Percentiles rank a stretch among this genome's conserved stretches.
Conservation (phyloP, 805 yeast genomes). For the Metschnikowia matae region DNA sequence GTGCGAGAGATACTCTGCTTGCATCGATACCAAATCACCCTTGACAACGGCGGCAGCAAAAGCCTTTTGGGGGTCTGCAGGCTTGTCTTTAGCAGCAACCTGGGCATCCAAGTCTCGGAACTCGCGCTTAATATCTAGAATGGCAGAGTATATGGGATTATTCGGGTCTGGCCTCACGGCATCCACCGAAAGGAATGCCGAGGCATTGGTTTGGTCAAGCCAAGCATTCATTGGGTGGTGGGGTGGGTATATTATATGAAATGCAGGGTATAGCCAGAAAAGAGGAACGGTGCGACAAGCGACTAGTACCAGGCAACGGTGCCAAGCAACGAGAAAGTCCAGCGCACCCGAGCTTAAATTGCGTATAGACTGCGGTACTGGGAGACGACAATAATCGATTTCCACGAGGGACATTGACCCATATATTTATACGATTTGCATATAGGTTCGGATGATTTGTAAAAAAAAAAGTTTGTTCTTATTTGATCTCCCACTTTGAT, state of each 20-base stretch:
- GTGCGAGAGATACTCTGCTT: conserved; percentile 21
- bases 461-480: not conserved
- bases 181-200: conserved; percentile 2
- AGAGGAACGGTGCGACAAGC: not conserved
- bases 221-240: conserved; percentile 8
- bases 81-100: not conserved
- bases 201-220: not conserved
- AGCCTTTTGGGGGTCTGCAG: conserved; percentile 14
- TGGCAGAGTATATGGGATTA: conserved; percentile 9
- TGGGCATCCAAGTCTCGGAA: not conserved
- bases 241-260: not conserved
- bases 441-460: not conserved
- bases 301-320: not conserved
- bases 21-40: conserved; percentile 35
- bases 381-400: not conserved
- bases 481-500: no score
- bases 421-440: no score
- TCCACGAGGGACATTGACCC: no score
- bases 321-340: not conserved
- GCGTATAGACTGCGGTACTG: not conserved
- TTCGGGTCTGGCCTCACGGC: conserved; percentile 5
- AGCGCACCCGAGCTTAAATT: not conserved
- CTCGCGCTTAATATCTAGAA: conserved; percentile 8
- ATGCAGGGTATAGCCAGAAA: not conserved
- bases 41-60: conserved; percentile 33